Evolutionary conservation across 768 basidiomycete species (phyloP), one percentile per base, ranked within the genome.

Genomic region (Favolaschia claudopus): DNA sequence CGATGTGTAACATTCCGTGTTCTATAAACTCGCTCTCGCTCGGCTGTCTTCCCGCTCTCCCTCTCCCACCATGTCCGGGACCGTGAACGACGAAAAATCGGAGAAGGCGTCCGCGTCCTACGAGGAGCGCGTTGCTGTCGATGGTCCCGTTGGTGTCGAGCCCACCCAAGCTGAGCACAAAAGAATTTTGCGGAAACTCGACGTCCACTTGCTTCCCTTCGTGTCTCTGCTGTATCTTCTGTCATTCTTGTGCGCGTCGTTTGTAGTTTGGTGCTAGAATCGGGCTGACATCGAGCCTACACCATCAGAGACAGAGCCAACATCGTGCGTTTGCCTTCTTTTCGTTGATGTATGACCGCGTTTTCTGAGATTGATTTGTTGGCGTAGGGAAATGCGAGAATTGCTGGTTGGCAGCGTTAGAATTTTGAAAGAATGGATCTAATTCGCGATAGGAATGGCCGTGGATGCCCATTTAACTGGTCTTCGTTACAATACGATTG

Each of bases 221-320:
- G 76, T 77, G 32, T 72, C 74, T 20, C 63, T 77, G n/a, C 53
- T 77, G 22, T 77, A 77, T 34, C 63, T 77, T 40, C 70, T 77
- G 44, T 76, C 76, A 9, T 77, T 77, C 58, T 47, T 77, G 76
- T 77, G 52, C 56, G 76, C 39, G 20, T 42, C 9, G 7, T 10
- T 13, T n/a, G 24, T 10, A 32, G 2, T n/a, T 33, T 9, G 22
- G 17, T 24, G 29, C 32, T 19, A n/a, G 5, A 33, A 33, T 24
- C 42, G 5, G 29, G 12, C 33, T 9, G 25, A 17, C 4, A 27
- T 20, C 19, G 25, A 22, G 15, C 27, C 29, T 7, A n/a, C 8
- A 9, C 34, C 7, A 25, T 7, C 47, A 72, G 71, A 25, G 71
- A 72, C 57, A 66, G 71, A 36, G 60, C 62, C 19, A 72, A 72